A percentile compares a stretch with the other conserved stretches of the same genome.
Evolutionary conservation across 208 protist genomes (phyloP).

Genomic region (Wallacemonas sp.): DNA sequence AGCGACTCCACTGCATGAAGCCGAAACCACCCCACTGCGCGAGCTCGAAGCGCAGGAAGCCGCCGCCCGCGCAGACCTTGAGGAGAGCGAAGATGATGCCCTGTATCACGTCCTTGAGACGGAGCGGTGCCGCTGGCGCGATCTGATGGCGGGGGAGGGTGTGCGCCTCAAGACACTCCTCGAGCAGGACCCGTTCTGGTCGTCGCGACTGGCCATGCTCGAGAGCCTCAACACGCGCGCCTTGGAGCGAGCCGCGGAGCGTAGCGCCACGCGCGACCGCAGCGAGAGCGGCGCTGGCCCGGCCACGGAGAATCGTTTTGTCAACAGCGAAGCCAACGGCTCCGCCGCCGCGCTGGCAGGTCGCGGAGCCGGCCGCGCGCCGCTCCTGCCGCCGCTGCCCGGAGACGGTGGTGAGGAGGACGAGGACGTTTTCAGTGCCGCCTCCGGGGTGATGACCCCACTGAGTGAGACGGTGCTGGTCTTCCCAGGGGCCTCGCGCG

Average conservation of each 20-base stretch:
- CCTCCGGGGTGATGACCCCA: slow-evolving; percentile 9
- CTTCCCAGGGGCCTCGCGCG: slow-evolving; percentile 2
- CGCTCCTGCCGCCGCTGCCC: neutral
- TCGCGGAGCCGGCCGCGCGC: neutral
- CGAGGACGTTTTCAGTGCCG: slow-evolving; percentile 6
- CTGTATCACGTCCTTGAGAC: slow-evolving; percentile 10
- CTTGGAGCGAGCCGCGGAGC: slow-evolving; percentile 1
- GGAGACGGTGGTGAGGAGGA: neutral
- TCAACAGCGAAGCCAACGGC: too few species aligned
- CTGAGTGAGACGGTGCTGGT: slow-evolving; percentile 20
- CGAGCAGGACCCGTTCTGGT: slow-evolving; percentile 27
- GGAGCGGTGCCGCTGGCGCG: slow-evolving; percentile 17
- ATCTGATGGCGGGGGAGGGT: slow-evolving; percentile 16
- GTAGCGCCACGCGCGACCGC: neutral
- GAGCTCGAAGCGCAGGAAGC: slow-evolving; percentile 7
- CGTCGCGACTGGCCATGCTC: slow-evolving; percentile 16
- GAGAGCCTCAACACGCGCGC: slow-evolving; percentile 14
- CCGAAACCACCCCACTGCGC: neutral
- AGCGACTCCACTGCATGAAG: neutral
- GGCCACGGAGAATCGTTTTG: neutral
- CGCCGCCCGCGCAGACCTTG: neutral
- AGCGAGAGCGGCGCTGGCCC: neutral
- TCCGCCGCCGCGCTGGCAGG: neutral
- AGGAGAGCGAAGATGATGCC: slow-evolving; percentile 16
- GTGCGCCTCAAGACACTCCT: slow-evolving; percentile 19